phyloP scores from a whole-genome alignment of 1,284 basidiomycete species.

The Puccinia polysora region DNA sequence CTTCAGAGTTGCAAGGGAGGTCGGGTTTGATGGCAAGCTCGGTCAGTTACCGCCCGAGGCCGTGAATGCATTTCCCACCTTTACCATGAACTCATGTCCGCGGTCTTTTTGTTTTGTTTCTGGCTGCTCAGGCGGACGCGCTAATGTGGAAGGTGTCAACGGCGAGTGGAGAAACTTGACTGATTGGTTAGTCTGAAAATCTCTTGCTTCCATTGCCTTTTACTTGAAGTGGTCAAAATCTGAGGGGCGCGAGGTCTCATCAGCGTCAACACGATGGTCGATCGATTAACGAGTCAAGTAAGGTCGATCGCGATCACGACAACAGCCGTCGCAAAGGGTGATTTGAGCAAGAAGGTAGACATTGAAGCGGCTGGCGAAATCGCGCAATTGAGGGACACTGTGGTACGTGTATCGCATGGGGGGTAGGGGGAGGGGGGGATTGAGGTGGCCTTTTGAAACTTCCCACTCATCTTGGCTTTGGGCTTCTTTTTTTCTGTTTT shows the following conservation, averaged over 20 bases:
- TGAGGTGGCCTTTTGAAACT: not conserved
- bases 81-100: slow-evolving; percentile 47
- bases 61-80: slow-evolving; percentile 50
- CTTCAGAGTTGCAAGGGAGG: slow-evolving; percentile 56
- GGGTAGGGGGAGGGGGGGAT: too few relatives aligned
- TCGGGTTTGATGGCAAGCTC: slow-evolving; percentile 53
- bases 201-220: slow-evolving; percentile 71
- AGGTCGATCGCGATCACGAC: slow-evolving; percentile 35
- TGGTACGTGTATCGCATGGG: not conserved
- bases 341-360: slow-evolving; percentile 90
- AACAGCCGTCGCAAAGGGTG: slow-evolving; percentile 82
- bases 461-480: not conserved
- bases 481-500: slow-evolving; percentile 6
- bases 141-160: slow-evolving; percentile 83
- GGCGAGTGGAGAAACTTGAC: slow-evolving; percentile 72
- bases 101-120: slow-evolving; percentile 49
- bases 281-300: slow-evolving; percentile 42
- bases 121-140: slow-evolving; percentile 88
- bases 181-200: slow-evolving; percentile 54
- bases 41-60: slow-evolving; percentile 48
- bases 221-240: slow-evolving; percentile 61
- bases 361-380: slow-evolving; percentile 96
- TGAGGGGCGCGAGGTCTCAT: slow-evolving; percentile 39
- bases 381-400: slow-evolving; percentile 69
- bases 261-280: slow-evolving; percentile 45